Evolutionary conservation across 352 stramenopile species (phyloP).

Genomic region (Phytopythium aichiense): DNA sequence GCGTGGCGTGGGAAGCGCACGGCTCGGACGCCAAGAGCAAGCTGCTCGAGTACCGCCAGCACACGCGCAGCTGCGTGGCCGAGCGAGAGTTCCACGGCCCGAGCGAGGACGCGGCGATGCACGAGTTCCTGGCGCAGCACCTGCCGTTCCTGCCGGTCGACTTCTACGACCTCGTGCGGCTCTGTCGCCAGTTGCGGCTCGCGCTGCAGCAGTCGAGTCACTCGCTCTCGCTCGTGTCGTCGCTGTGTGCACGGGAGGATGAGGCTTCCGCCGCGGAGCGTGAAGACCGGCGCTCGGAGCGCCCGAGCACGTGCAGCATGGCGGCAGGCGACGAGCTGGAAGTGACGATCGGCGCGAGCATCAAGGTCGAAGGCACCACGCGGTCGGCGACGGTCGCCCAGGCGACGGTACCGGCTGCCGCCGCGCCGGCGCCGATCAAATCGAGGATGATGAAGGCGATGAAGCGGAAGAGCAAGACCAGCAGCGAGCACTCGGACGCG

Average conservation of each 20-base stretch:
- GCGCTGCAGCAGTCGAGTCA: slow-evolving; percentile 35
- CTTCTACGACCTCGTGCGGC: slow-evolving; percentile 67
- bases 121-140: slow-evolving; percentile 44
- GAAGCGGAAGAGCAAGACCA: slow-evolving; percentile 27
- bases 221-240: slow-evolving; percentile 31
- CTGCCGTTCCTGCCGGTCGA: slow-evolving; percentile 73
- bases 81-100: slow-evolving; percentile 46
- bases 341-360: slow-evolving; percentile 4
- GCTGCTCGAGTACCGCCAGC: slow-evolving; percentile 60
- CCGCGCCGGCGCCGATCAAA: slow-evolving; percentile 7
- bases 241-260: slow-evolving; percentile 16
- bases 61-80: slow-evolving; percentile 54
- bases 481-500: slow-evolving; percentile 8
- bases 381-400: slow-evolving; percentile 2
- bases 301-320: slow-evolving; percentile 5
- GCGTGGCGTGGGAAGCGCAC: slow-evolving; percentile 48
- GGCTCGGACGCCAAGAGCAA: slow-evolving; percentile 12
- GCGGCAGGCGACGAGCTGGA: not conserved
- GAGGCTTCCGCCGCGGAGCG: not conserved
- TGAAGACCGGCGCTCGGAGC: slow-evolving; percentile 4
- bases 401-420: not conserved
- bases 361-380: slow-evolving; percentile 7
- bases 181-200: slow-evolving; percentile 54
- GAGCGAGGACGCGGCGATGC: slow-evolving; percentile 58
- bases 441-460: slow-evolving; percentile 17